Conservation (phyloP, 2,329 filamentous ascomycete genomes). For the Trichoderma brevicompactum region DNA sequence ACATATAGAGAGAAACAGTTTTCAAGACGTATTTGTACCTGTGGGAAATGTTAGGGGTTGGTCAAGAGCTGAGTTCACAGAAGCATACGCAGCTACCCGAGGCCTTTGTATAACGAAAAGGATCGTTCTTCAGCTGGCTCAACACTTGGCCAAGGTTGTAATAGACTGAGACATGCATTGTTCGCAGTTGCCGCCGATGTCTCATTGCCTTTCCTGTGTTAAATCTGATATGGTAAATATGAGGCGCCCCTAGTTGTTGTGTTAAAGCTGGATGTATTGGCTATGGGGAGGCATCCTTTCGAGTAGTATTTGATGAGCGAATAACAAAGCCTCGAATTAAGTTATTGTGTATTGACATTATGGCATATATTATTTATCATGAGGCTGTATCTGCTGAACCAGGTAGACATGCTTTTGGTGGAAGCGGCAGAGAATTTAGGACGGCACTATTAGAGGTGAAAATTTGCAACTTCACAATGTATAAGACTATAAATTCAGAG, state of each 20-base stretch:
- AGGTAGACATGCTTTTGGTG: too few relatives aligned
- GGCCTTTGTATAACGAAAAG: background rate
- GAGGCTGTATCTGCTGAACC: too few relatives aligned
- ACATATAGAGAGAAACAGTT: too few relatives aligned
- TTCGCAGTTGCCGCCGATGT: constrained; percentile 6
- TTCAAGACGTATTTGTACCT: background rate
- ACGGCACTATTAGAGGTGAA: background rate
- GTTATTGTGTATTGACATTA: too few relatives aligned
- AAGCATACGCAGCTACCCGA: background rate
- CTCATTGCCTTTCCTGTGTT: background rate
- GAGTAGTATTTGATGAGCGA: background rate
- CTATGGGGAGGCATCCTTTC: too few relatives aligned
- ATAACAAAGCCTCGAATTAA: background rate
- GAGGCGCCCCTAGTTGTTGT: background rate
- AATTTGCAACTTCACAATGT: background rate
- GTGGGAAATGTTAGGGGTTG: background rate
- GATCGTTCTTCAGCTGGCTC: constrained; percentile 7
- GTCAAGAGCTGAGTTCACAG: background rate
- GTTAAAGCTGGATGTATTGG: too few relatives aligned
- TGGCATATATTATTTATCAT: too few relatives aligned
- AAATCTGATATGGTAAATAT: background rate
- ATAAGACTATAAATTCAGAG: background rate
- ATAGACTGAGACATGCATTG: background rate
- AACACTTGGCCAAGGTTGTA: background rate
- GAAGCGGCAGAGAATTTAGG: background rate